These are phyloP conservation scores for Fusarium newnesense DNA, from an alignment of 2,329 filamentous ascomycete genomes.

Conservation along the genomic window DNA sequence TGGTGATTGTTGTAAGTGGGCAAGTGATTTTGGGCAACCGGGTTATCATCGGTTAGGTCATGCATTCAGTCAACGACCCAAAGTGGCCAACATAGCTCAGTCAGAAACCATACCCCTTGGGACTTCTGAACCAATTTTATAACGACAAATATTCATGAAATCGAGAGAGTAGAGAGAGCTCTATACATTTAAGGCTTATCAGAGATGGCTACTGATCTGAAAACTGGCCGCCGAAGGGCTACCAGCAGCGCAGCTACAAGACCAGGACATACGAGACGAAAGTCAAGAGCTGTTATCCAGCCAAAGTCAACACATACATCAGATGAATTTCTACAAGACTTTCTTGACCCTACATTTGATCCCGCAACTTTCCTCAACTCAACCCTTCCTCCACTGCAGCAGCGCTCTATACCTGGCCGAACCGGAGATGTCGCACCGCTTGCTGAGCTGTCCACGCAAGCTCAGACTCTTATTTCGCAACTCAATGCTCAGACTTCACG, in stretches of 20 bases:
- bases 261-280: constrained; percentile 55
- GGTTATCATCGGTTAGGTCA: constrained; percentile 49
- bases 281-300: constrained; percentile 51
- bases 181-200: not conserved
- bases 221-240: constrained; percentile 55
- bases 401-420: constrained; percentile 47
- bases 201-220: constrained; percentile 47
- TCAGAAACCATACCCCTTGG: constrained; percentile 18
- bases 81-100: constrained; percentile 30
- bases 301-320: constrained; percentile 71
- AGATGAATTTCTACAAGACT: constrained; percentile 79
- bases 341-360: constrained; percentile 82
- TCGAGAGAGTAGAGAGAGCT: not conserved
- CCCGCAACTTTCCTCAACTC: constrained; percentile 87
- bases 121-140: constrained; percentile 3
- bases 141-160: not conserved
- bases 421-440: constrained; percentile 64
- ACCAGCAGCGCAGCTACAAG: constrained; percentile 57
- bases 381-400: constrained; percentile 74
- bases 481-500: constrained; percentile 89
- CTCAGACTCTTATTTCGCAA: constrained; percentile 86
- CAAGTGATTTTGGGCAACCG: constrained; percentile 35
- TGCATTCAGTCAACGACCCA: not conserved
- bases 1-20: constrained; percentile 41
- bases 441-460: constrained; percentile 80